Conservation (phyloP, 371 early-diverging fungal genomes). For the Dinochytrium kinnereticum region DNA sequence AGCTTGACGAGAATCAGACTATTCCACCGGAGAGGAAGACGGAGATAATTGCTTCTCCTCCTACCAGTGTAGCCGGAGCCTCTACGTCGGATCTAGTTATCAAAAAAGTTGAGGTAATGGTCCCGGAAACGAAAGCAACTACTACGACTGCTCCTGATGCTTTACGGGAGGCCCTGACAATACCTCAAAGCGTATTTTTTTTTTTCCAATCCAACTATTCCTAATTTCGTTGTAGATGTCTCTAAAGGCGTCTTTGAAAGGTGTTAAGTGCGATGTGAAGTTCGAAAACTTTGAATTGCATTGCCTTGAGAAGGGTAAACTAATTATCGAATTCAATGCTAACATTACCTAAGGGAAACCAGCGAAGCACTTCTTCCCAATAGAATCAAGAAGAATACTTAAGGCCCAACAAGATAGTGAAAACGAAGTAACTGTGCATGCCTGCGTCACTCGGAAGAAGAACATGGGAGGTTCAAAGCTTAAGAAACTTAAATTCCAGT, state of each 20-base stretch:
- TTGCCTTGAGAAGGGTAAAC: constrained; percentile 48
- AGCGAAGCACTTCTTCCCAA: constrained; percentile 43
- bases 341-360: constrained; percentile 34
- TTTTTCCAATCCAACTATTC: background rate
- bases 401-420: constrained; percentile 25
- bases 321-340: background rate
- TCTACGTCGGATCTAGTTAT: no score
- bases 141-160: background rate
- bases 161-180: no score
- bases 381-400: constrained; percentile 48
- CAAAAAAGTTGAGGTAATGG: constrained; percentile 14
- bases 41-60: no score
- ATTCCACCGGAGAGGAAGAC: constrained; percentile 9
- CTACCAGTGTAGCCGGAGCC: no score
- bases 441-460: constrained; percentile 47
- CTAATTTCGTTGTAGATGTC: constrained; percentile 26
- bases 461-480: constrained; percentile 48
- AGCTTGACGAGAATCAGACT: constrained; percentile 6
- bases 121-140: no score
- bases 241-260: constrained; percentile 38
- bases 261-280: constrained; percentile 42
- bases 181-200: constrained; percentile 16
- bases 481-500: constrained; percentile 42
- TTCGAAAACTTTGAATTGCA: constrained; percentile 43
- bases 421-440: constrained; percentile 35